phyloP scores from a whole-genome alignment of 2,329 filamentous ascomycete species.

The Trichoderma gracile region DNA sequence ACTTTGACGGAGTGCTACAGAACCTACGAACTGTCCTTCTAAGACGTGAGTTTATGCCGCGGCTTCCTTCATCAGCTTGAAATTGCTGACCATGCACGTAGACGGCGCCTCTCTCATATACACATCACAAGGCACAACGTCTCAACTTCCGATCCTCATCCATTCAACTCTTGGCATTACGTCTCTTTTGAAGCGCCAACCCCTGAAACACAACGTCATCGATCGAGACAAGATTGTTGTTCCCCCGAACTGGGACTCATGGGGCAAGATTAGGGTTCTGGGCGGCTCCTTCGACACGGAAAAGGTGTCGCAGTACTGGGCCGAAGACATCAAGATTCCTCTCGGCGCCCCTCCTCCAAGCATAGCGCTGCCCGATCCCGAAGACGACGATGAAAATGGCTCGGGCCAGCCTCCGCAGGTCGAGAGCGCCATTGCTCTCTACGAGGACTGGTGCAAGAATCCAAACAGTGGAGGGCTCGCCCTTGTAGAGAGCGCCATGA shows the following conservation, averaged over 20 bases:
- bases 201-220: conserved; percentile 86
- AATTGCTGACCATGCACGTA: conserved; percentile 40
- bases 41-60: conserved; percentile 63
- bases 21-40: conserved; percentile 86
- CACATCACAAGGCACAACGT: conserved; percentile 73
- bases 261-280: conserved; percentile 93
- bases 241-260: conserved; percentile 96
- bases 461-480: conserved; percentile 62
- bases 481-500: conserved; percentile 45
- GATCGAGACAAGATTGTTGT: conserved; percentile 93
- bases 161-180: conserved; percentile 86
- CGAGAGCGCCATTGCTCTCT: conserved; percentile 68
- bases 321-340: conserved; percentile 71
- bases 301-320: conserved; percentile 80
- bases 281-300: conserved; percentile 93
- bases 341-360: conserved; percentile 34
- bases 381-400: conserved; percentile 27
- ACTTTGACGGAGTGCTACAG: conserved; percentile 94
- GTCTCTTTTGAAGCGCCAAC: conserved; percentile 74
- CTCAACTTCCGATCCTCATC: conserved; percentile 74
- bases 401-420: conserved; percentile 26
- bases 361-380: conserved; percentile 31
- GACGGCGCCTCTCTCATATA: conserved; percentile 85
- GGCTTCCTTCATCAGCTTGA: not conserved
- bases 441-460: conserved; percentile 78